Evolutionary conservation across 78 protist species (phyloP).

Genomic region (Ministeria vibrans): DNA sequence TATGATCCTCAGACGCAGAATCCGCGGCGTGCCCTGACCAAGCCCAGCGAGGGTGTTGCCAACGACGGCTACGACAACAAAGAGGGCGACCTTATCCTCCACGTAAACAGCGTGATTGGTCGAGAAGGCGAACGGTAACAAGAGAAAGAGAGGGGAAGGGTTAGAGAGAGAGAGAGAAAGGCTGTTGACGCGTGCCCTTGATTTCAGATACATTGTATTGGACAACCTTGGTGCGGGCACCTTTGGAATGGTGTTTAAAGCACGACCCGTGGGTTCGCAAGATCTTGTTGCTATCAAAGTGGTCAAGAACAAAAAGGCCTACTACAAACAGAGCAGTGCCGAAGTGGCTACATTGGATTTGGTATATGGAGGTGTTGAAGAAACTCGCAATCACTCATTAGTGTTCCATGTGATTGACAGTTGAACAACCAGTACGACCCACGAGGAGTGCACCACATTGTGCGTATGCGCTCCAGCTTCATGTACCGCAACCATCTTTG

Average conservation of each 20-base stretch:
- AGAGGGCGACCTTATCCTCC: neutral
- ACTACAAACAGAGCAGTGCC: conserved; percentile 62
- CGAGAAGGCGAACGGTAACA: too few species aligned
- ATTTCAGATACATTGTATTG: neutral
- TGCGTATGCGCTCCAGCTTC: conserved; percentile 73
- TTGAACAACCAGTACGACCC: conserved; percentile 30
- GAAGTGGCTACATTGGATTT: too few species aligned
- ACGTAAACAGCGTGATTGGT: neutral
- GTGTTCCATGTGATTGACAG: too few species aligned
- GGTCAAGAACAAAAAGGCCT: conserved; percentile 74
- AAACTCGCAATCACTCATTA: too few species aligned
- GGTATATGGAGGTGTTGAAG: conserved; percentile 53
- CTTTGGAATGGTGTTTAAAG: too few species aligned
- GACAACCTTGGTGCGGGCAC: neutral
- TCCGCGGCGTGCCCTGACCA: conserved; percentile 3
- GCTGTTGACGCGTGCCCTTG: too few species aligned
- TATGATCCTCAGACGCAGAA: too few species aligned
- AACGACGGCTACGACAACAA: neutral
- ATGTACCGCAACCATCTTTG: conserved; percentile 71
- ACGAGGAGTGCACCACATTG: conserved; percentile 43
- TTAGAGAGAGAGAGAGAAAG: too few species aligned
- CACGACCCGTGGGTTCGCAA: conserved; percentile 32
- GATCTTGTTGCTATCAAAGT: conserved; percentile 86
- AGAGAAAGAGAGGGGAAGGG: too few species aligned
- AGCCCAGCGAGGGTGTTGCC: neutral